Conservation (phyloP, 305 asterid species). For the Fraxinus nigra region DNA sequence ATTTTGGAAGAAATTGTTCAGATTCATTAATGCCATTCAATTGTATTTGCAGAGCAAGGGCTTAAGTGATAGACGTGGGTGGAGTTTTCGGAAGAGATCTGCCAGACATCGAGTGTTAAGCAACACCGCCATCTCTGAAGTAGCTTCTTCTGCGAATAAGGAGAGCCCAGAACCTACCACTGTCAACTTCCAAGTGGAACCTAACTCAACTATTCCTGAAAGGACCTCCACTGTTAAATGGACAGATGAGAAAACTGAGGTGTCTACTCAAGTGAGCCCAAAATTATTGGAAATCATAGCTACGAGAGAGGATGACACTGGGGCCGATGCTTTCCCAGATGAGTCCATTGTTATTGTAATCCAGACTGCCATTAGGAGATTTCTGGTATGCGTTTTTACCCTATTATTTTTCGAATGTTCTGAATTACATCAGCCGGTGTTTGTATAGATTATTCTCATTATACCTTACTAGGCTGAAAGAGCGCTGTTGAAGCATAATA, state of each 20-base stretch:
- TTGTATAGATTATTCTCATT: constrained; percentile 14
- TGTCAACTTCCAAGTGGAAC: constrained; percentile 46
- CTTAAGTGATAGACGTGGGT: constrained; percentile 70
- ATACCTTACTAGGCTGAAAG: constrained; percentile 63
- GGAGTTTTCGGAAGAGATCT: constrained; percentile 95
- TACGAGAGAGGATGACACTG: constrained; percentile 33
- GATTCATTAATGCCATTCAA: constrained; percentile 14
- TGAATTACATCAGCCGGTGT: constrained; percentile 18
- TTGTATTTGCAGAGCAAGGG: constrained; percentile 56
- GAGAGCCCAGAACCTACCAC: constrained; percentile 52
- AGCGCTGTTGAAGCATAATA: constrained; percentile 55
- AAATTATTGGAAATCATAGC: constrained; percentile 34
- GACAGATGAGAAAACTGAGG: constrained; percentile 52
- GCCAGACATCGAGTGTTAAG: constrained; percentile 76
- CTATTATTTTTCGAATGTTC: constrained; percentile 13
- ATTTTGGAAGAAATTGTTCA: not conserved
- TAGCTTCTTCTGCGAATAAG: constrained; percentile 55
- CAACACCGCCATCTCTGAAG: constrained; percentile 61
- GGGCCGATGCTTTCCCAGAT: constrained; percentile 35
- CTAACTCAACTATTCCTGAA: constrained; percentile 44
- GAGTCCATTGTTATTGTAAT: constrained; percentile 57
- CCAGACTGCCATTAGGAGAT: constrained; percentile 73
- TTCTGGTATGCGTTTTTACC: constrained; percentile 51
- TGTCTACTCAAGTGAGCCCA: constrained; percentile 34
- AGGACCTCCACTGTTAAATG: constrained; percentile 40